A percentile compares a stretch with the other conserved stretches of the same genome.
Evolutionary conservation across 2,329 filamentous ascomycete species (phyloP).

Genomic region (Fusarium xylarioides): DNA sequence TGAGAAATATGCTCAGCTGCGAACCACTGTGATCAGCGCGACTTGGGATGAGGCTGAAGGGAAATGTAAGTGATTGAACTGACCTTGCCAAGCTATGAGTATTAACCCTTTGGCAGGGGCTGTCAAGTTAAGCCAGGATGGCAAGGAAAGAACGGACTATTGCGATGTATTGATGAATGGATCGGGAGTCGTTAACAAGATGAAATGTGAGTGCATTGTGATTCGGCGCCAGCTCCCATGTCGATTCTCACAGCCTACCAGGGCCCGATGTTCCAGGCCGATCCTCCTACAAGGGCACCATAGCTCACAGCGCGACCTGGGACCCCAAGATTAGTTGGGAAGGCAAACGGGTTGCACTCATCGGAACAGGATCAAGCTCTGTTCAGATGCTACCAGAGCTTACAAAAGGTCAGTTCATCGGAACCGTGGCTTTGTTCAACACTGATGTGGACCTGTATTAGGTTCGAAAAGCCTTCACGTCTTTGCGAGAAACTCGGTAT

Average conservation of each 20-base stretch:
- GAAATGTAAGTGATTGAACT: neutral
- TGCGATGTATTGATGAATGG: neutral
- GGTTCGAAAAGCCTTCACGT: neutral
- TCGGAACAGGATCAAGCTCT: neutral
- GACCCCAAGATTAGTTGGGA: neutral
- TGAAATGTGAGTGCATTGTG: neutral
- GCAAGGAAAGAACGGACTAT: neutral
- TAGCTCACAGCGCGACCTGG: neutral
- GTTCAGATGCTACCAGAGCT: neutral
- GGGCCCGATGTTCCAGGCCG: neutral
- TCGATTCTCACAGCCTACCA: neutral
- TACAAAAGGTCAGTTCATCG: neutral
- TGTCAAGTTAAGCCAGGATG: neutral
- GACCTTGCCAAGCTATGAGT: too few species aligned
- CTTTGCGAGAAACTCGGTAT: neutral
- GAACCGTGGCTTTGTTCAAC: accelerated
- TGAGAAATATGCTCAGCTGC: neutral
- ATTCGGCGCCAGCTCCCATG: too few species aligned
- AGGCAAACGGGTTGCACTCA: neutral
- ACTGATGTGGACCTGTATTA: accelerated
- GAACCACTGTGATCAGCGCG: neutral
- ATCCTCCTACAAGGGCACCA: neutral
- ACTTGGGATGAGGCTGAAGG: neutral
- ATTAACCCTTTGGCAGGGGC: neutral
- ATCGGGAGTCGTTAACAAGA: neutral